A percentile compares a stretch with the other conserved stretches of the same genome.
phyloP scores from a whole-genome alignment of 805 yeast species.

The Saccharomyces paradoxus region DNA sequence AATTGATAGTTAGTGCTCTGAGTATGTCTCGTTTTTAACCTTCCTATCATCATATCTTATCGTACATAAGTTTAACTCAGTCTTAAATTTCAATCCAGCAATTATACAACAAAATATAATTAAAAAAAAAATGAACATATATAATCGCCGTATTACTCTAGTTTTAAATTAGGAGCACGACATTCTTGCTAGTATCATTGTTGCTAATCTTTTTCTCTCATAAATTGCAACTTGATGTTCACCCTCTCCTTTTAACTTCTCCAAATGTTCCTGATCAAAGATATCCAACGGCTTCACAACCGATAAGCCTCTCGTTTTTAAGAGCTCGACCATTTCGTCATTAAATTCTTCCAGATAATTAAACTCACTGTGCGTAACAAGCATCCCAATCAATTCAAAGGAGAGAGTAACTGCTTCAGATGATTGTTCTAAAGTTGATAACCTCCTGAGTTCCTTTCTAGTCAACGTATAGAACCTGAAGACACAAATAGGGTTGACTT shows the following conservation, averaged over 20 bases:
- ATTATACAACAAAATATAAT: background rate
- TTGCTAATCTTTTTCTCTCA: slow-evolving; percentile 15
- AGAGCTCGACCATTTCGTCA: slow-evolving; percentile 8
- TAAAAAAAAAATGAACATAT: background rate
- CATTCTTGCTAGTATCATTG: slow-evolving; percentile 16
- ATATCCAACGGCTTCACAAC: slow-evolving; percentile 10
- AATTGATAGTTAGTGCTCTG: no score
- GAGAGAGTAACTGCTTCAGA: slow-evolving; percentile 26
- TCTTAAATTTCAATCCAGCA: no score
- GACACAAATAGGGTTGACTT: slow-evolving; percentile 22
- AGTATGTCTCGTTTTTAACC: no score
- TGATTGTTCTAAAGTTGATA: slow-evolving; percentile 21
- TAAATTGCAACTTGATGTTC: slow-evolving; percentile 6
- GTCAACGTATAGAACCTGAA: slow-evolving; percentile 27
- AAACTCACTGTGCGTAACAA: slow-evolving; percentile 26
- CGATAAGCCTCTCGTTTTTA: slow-evolving; percentile 16
- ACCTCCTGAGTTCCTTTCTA: slow-evolving; percentile 21
- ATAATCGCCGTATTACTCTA: background rate
- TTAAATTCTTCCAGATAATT: slow-evolving; percentile 11
- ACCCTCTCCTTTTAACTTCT: slow-evolving; percentile 5
- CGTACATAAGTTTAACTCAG: no score
- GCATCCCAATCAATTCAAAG: slow-evolving; percentile 17
- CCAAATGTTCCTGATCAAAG: slow-evolving; percentile 4
- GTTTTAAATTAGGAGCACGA: slow-evolving; percentile 1
- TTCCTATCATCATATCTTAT: no score